Conservation (phyloP, 1,139 yeast genomes). For the Lodderomyces pseudojiufengensis region DNA sequence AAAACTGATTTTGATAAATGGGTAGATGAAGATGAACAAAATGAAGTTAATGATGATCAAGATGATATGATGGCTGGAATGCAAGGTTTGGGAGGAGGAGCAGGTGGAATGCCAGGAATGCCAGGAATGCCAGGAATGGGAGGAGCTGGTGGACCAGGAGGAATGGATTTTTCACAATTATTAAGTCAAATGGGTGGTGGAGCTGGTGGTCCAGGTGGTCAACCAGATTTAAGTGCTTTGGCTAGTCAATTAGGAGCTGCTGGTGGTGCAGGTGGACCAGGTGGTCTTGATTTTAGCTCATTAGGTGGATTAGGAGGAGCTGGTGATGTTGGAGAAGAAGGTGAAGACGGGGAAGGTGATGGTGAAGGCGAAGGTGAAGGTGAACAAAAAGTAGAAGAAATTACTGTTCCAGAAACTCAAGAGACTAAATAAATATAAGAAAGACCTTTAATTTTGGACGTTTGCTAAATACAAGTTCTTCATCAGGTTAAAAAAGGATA, state of each 20-base stretch:
- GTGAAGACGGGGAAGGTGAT: conserved; percentile 16
- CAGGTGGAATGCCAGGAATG: conserved; percentile 24
- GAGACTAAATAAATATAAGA: background rate
- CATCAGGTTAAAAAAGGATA: too few species aligned
- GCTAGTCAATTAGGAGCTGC: conserved; percentile 47
- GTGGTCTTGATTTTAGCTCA: conserved; percentile 13
- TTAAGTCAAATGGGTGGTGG: conserved; percentile 36
- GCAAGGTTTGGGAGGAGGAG: conserved; percentile 27
- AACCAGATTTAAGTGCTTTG: conserved; percentile 32
- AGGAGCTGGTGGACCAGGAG: conserved; percentile 28
- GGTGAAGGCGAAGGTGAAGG: background rate
- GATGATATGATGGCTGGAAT: conserved; percentile 33
- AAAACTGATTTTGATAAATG: conserved; percentile 96
- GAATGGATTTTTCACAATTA: conserved; percentile 12
- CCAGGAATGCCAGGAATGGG: conserved; percentile 28
- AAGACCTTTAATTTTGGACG: too few species aligned
- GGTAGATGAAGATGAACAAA: conserved; percentile 96
- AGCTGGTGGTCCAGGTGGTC: conserved; percentile 17
- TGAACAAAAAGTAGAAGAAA: conserved; percentile 1
- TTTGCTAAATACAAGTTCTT: too few species aligned
- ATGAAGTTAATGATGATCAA: conserved; percentile 51
- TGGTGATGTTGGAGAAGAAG: conserved; percentile 30
- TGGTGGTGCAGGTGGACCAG: conserved; percentile 24
- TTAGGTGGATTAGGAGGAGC: conserved; percentile 20
- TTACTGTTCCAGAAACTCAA: background rate